Base-by-base conservation (phyloP, 2,329 filamentous ascomycete genomes). In the Xylaria sp. region DNA sequence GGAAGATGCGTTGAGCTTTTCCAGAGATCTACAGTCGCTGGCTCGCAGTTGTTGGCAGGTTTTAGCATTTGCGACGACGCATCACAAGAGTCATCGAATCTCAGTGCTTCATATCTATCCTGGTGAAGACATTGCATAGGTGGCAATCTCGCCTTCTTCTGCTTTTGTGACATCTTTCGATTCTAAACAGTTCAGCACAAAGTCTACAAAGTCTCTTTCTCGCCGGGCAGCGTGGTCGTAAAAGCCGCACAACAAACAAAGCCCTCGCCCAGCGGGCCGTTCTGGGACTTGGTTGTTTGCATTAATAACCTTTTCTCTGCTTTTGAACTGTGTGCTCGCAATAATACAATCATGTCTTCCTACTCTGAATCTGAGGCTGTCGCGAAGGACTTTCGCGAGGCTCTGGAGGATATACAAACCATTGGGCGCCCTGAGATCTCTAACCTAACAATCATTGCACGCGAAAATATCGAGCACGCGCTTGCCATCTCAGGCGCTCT, bases 351-450 rank as follows among this genome's bases (percentile, higher is more conserved):
- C 54, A 72, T 72, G 71, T 68, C 71, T 62, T 70, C 71, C 27
- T 72, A 69, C 57, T 81, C 83, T 75, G 82, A 82, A 75, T 83
- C 92, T 72, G 93, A 93, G 80, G 94, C 97, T 82, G 93, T 99
- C 75, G 94, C 94, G 71, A 92, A 95, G 81, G 96, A 98, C 83
- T 99, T 97, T 84, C 93, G 92, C 80, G 92, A 93, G 78, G 96
- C 94, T 63, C 85, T 99, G 79, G 93, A 97, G 83, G 95, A 98
- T 81, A 86, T 99, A 77, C 93, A 92, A 73, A 88, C 91, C 79
- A 98, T 98, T 83, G 93, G 93, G 82, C 91, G 94, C 78, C 93
- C 93, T 82, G 95, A 98, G 82, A 99, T 99, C 81, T 95, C 92
- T 86, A 98, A 97, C 82, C 83, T 99, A 82, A 99, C 96, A 71